Evolutionary conservation across 768 basidiomycete genomes (phyloP).

Genomic region (Lyophyllum decastes): DNA sequence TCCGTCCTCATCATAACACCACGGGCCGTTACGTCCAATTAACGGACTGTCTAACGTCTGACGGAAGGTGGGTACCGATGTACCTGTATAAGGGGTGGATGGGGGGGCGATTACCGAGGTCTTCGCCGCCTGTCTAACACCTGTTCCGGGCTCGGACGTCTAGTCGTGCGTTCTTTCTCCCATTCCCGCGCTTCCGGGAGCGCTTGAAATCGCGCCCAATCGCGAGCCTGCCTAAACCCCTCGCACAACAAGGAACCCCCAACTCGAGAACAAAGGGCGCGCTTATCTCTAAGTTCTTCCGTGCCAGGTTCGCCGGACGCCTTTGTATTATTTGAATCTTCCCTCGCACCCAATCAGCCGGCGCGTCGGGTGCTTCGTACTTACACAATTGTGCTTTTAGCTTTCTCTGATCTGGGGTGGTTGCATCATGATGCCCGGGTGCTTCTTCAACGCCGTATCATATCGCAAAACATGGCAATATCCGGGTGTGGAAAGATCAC

Average conservation of each 20-base stretch:
- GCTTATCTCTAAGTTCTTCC: background rate
- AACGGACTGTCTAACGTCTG: background rate
- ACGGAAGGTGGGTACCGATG: background rate
- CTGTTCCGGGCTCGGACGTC: background rate
- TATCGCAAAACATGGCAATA: background rate
- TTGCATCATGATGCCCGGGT: background rate
- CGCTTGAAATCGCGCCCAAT: background rate
- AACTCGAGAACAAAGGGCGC: background rate
- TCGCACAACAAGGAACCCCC: background rate
- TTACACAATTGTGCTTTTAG: background rate
- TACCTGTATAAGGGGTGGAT: constrained; percentile 2
- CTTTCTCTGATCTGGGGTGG: background rate
- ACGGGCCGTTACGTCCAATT: constrained; percentile 1
- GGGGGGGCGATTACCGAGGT: background rate
- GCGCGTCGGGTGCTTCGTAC: background rate
- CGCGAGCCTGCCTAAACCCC: background rate
- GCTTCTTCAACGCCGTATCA: background rate
- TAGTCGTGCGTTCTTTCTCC: background rate
- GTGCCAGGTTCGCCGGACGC: background rate
- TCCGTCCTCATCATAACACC: background rate
- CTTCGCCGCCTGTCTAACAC: background rate
- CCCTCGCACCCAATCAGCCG: background rate
- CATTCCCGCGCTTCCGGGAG: background rate
- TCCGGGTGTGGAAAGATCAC: background rate
- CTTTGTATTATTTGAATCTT: background rate